These are phyloP conservation scores for Goffeauzyma gilvescens DNA, from an alignment of 768 basidiomycete species.

Conservation along the genomic window DNA sequence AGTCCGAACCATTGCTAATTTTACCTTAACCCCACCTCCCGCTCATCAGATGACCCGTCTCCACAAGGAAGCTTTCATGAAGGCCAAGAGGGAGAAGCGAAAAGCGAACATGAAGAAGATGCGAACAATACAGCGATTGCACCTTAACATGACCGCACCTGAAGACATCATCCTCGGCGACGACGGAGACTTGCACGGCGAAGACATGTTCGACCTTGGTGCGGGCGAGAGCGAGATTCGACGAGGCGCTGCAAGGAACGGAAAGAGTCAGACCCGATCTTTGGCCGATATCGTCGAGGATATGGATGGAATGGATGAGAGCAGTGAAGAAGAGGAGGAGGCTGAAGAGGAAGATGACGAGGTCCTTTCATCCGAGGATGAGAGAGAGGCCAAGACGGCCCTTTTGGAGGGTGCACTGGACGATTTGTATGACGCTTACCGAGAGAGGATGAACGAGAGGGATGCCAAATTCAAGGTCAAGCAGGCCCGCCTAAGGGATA, in stretches of 20 bases:
- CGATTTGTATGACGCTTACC: slow-evolving; percentile 70
- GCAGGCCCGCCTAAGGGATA: slow-evolving; percentile 53
- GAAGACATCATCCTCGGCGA: slow-evolving; percentile 67
- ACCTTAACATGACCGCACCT: slow-evolving; percentile 94
- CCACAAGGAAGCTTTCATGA: slow-evolving; percentile 51
- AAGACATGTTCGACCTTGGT: slow-evolving; percentile 69
- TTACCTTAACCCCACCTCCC: no score
- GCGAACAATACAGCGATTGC: slow-evolving; percentile 79
- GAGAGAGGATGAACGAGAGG: slow-evolving; percentile 54
- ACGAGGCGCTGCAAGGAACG: slow-evolving; percentile 33
- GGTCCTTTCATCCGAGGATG: slow-evolving; percentile 40
- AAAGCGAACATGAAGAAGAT: slow-evolving; percentile 72
- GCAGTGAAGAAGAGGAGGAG: slow-evolving; percentile 33
- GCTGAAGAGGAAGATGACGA: slow-evolving; percentile 37
- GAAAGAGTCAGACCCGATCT: slow-evolving; percentile 27
- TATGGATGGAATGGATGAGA: slow-evolving; percentile 32
- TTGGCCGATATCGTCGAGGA: slow-evolving; percentile 37
- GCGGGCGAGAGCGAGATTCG: slow-evolving; percentile 39
- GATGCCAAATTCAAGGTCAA: slow-evolving; percentile 75
- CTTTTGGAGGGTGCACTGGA: slow-evolving; percentile 73
- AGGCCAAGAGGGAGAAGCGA: slow-evolving; percentile 57
- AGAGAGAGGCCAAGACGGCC: slow-evolving; percentile 43
- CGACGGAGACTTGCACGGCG: slow-evolving; percentile 48
- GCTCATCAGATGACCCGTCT: slow-evolving; percentile 54
- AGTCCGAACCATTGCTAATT: slow-evolving; percentile 5